These are phyloP conservation scores for Castanopsis chinensis DNA, from an alignment of 306 rosid species.

Conservation along the genomic window DNA sequence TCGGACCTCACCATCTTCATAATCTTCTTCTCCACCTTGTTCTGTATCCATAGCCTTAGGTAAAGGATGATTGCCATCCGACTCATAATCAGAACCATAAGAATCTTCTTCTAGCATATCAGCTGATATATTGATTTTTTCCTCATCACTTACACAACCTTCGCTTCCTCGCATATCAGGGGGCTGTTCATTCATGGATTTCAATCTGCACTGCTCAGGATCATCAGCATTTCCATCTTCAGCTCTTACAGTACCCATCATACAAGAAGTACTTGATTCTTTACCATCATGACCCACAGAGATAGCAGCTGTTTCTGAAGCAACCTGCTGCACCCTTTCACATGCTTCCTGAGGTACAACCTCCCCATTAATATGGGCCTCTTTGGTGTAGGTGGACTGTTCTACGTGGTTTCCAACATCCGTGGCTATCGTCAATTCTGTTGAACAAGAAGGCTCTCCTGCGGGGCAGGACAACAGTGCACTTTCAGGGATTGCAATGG, in stretches of 20 bases:
- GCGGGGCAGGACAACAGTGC: constrained; percentile 18
- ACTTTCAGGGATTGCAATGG: constrained; percentile 8
- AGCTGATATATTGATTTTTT: constrained; percentile 61
- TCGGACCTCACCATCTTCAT: constrained; percentile 86
- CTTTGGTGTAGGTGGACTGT: constrained; percentile 15
- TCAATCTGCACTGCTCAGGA: constrained; percentile 29
- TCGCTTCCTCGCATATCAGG: constrained; percentile 38
- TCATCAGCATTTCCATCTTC: constrained; percentile 30
- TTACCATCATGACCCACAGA: constrained; percentile 30
- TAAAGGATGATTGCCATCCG: constrained; percentile 69
- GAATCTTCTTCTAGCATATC: constrained; percentile 67
- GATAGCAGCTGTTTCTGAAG: constrained; percentile 23
- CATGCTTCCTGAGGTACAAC: constrained; percentile 29
- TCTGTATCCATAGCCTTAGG: constrained; percentile 48
- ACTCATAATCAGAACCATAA: constrained; percentile 67
- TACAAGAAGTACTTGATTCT: constrained; percentile 24
- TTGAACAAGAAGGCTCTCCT: constrained; percentile 34
- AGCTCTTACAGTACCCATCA: constrained; percentile 21
- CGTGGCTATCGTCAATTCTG: constrained; percentile 24
- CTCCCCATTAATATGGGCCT: constrained; percentile 19
- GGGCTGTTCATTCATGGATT: constrained; percentile 40
- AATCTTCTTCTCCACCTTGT: constrained; percentile 58
- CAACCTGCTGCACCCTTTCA: constrained; percentile 30
- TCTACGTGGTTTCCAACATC: constrained; percentile 27
- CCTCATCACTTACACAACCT: constrained; percentile 70